Conservation (phyloP, 148 eudicot genomes). For the Salicornia ramosissima region DNA sequence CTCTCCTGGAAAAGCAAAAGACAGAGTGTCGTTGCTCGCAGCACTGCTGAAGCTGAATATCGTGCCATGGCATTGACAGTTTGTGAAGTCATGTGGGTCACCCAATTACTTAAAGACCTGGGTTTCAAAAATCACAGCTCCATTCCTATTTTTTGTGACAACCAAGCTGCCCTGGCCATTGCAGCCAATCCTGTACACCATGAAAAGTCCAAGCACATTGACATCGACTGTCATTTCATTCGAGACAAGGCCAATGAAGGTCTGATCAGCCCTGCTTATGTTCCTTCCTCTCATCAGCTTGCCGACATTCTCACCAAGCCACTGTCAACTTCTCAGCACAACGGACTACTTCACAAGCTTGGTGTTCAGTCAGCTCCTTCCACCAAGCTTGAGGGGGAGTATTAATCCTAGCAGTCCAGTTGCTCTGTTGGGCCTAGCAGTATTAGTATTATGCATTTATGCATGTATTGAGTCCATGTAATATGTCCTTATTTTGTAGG, state of each 20-base stretch:
- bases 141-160: neutral
- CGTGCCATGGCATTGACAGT: too few species aligned
- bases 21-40: too few species aligned
- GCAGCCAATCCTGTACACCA: neutral
- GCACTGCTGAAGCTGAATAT: too few species aligned
- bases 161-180: neutral
- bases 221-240: too few species aligned
- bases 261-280: neutral
- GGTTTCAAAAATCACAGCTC: neutral
- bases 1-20: too few species aligned
- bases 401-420: too few species aligned
- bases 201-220: neutral
- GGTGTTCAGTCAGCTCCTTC: neutral
- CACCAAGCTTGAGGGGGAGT: neutral
- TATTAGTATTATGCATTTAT: too few species aligned
- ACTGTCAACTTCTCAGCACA: neutral
- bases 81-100: too few species aligned
- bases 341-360: neutral
- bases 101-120: neutral
- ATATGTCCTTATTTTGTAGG: too few species aligned
- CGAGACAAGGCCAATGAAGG: too few species aligned
- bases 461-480: too few species aligned
- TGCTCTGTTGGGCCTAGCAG: too few species aligned
- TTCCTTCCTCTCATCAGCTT: neutral
- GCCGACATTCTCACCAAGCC: neutral